A percentile compares a stretch with the other conserved stretches of the same genome.
Evolutionary conservation across 2,329 filamentous ascomycete genomes (phyloP).

Genomic region (Trichoderma sp.): DNA sequence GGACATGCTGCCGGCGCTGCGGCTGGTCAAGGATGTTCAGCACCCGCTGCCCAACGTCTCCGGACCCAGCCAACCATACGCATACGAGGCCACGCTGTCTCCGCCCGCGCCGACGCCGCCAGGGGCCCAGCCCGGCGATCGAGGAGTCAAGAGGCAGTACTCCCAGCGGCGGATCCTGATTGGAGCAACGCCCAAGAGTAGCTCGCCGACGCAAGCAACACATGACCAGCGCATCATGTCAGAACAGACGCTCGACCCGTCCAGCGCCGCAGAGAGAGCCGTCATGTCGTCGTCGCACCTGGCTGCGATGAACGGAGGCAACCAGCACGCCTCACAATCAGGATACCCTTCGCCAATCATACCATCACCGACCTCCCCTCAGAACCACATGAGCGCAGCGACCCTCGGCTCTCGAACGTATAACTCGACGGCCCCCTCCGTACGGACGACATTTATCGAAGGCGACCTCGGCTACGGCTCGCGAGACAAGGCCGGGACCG

Average conservation of each 20-base stretch:
- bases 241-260: conserved; percentile 68
- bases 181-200: conserved; percentile 72
- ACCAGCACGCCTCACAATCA: conserved; percentile 50
- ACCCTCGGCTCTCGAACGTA: conserved; percentile 66
- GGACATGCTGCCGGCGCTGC: conserved; percentile 86
- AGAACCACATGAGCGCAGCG: conserved; percentile 54
- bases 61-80: conserved; percentile 46
- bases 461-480: conserved; percentile 45
- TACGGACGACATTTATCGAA: conserved; percentile 58
- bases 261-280: conserved; percentile 67
- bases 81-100: conserved; percentile 54
- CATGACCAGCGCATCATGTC: conserved; percentile 64
- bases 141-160: conserved; percentile 68
- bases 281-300: conserved; percentile 70
- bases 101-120: conserved; percentile 61
- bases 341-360: conserved; percentile 67
- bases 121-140: conserved; percentile 52
- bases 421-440: conserved; percentile 57
- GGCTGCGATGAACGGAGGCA: conserved; percentile 66
- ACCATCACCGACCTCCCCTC: conserved; percentile 70
- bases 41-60: conserved; percentile 72
- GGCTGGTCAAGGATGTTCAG: conserved; percentile 87
- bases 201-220: conserved; percentile 71
- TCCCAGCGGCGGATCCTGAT: conserved; percentile 75
- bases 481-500: conserved; percentile 37